Evolutionary conservation across 1,284 basidiomycete species (phyloP).

Genomic region (Trichosporon coremiiforme): DNA sequence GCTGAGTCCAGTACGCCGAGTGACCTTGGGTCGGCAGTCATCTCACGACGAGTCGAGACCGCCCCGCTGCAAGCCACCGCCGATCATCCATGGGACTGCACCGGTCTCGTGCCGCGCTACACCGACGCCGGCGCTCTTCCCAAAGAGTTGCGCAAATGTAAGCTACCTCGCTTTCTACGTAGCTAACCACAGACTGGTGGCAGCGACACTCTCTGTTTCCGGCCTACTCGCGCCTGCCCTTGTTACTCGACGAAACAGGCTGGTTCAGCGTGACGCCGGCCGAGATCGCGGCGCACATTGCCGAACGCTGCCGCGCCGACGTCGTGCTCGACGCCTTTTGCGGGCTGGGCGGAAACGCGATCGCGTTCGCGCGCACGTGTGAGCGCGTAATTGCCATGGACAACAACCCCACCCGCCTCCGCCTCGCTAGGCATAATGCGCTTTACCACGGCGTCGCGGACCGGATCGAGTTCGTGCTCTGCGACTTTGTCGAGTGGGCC

Average conservation of each 20-base stretch:
- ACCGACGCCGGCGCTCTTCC: slow-evolving; percentile 68
- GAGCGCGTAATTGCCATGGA: slow-evolving; percentile 92
- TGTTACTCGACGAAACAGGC: slow-evolving; percentile 66
- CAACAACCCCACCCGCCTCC: slow-evolving; percentile 75
- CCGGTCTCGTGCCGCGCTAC: slow-evolving; percentile 71
- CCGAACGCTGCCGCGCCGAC: slow-evolving; percentile 82
- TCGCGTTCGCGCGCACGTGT: slow-evolving; percentile 94
- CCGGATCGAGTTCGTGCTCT: slow-evolving; percentile 89
- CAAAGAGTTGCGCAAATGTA: slow-evolving; percentile 76
- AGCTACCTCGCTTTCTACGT: slow-evolving; percentile 43
- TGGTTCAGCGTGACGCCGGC: slow-evolving; percentile 99
- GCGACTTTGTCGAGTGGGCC: slow-evolving; percentile 81
- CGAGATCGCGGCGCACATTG: slow-evolving; percentile 84
- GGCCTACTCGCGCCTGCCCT: slow-evolving; percentile 66
- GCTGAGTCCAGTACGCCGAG: background rate
- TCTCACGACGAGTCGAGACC: background rate
- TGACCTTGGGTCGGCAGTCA: background rate
- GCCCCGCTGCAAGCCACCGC: slow-evolving; percentile 25
- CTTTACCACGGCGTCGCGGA: slow-evolving; percentile 89
- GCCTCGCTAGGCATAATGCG: slow-evolving; percentile 88
- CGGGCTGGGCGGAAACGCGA: slow-evolving; percentile 96
- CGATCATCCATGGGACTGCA: slow-evolving; percentile 63
- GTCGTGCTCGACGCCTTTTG: slow-evolving; percentile 81
- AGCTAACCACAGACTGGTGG: slow-evolving; percentile 67
- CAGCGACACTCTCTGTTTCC: slow-evolving; percentile 82